These are phyloP conservation scores for Drechmeria coniospora DNA, from an alignment of 2,329 filamentous ascomycete genomes.

Conservation along the genomic window DNA sequence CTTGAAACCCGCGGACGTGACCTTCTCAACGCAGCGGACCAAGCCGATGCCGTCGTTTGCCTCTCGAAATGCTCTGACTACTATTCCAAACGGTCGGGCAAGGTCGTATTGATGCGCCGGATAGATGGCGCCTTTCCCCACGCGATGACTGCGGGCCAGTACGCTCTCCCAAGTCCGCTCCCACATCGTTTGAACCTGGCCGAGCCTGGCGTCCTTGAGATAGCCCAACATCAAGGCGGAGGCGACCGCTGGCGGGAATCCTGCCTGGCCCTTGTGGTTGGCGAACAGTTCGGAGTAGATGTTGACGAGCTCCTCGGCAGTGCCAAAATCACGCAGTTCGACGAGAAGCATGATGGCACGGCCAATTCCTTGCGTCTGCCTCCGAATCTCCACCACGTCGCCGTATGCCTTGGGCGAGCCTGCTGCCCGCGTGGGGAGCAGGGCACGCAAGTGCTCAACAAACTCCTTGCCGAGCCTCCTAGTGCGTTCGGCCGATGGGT, in stretches of 20 bases:
- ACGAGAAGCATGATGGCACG: conserved; percentile 19
- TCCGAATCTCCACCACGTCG: conserved; percentile 9
- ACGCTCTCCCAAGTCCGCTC: conserved; percentile 39
- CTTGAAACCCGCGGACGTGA: conserved; percentile 52
- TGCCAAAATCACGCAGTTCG: conserved; percentile 28
- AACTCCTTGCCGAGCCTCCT: conserved; percentile 13
- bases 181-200: conserved; percentile 54
- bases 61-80: conserved; percentile 29
- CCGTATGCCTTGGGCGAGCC: conserved; percentile 2
- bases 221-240: conserved; percentile 54
- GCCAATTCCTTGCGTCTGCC: conserved; percentile 15
- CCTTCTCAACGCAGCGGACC: conserved; percentile 32
- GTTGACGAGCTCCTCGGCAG: conserved; percentile 40
- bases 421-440: conserved; percentile 2
- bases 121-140: conserved; percentile 18
- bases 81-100: conserved; percentile 30
- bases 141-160: conserved; percentile 17
- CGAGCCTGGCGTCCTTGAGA: conserved; percentile 38
- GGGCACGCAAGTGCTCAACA: conserved; percentile 12
- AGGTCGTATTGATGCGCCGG: conserved; percentile 37
- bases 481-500: conserved; percentile 11
- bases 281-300: conserved; percentile 31
- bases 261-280: conserved; percentile 13
- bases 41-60: conserved; percentile 30
- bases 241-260: conserved; percentile 39